Base-by-base conservation (phyloP, 768 basidiomycete genomes). In the Rhodocollybia butyracea region DNA sequence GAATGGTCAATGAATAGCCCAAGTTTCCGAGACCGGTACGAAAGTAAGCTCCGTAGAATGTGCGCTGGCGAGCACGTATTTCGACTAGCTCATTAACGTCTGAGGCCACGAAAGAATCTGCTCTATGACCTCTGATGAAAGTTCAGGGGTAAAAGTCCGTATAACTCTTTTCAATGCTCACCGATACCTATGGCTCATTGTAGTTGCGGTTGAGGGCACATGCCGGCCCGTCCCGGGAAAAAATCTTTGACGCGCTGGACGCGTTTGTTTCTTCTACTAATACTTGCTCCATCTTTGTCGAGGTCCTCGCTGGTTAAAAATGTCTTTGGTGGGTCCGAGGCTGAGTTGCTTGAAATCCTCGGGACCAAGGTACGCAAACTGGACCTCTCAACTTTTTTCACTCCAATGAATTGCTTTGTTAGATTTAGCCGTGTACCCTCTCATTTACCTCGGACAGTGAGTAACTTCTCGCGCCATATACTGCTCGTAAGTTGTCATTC, bases 21-120 rank as follows among this genome's bases (percentile, higher is more conserved):
- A 94, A 75, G 55, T 83, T 82, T 13, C 83, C 83, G 8, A 94
- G 74, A 0, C 90, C 90, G 0, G 85, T 88, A 26, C 91, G 83
- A 36, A 77, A 78, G 68, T 93, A 93, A 13, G 91, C 89, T 15
- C 89, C 91, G 51, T 92, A 81, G 64, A 91, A 92, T 0, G 91
- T 94, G 39, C 91, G 78, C 60, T 89, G 84, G 27, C 90, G 78
- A 1, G 91, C 91, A 13, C 91, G 79, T 17, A 94, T 69, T 65
- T 94, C 91, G 22, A 83, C 83, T 51, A 86, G 79, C 64, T 86
- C 84, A 50, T 74, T 76, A 30, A 84, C 57, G 60, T 86, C 84
- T 17, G 72, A 61, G 1, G 83, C 71, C 7, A 73, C 62, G 60
- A 83, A 86, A 1, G 84, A 86, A 45, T 76, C 56, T 12, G 73